Evolutionary conservation across 2,329 filamentous ascomycete species (phyloP), one percentile per base, ranked within the genome.

Genomic region (Botrytis fragariae): DNA sequence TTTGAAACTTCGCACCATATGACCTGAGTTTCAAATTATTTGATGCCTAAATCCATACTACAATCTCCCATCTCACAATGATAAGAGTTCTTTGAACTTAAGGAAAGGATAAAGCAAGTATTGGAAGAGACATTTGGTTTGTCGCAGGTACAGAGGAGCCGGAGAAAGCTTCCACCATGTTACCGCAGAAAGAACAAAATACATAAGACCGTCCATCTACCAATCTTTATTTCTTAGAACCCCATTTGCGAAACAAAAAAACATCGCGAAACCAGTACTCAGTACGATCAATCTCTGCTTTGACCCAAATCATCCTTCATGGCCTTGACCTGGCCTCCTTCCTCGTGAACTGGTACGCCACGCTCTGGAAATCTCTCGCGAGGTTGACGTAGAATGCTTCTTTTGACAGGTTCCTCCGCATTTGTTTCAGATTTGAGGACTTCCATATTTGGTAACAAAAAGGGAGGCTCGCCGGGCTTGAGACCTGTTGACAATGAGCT

Each of bases 31-130:
- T 45, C 18, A 1, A 29, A 25, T 14, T 8, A 9, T 54, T 29
- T 54, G 51, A 5, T n/a, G 12, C 16, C 29, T 25, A 7, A 45
- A 45, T 6, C 7, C 5, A 2, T 6, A 29, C 10, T 10, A 32
- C 5, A 22, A 45, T 20, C 4, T 29, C 1, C n/a, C 2, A 29
- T 62, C n/a, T 45, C 16, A 32, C n/a, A 45, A 6, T 32, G 2
- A 32, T 20, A 32, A 12, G 7, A 12, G 2, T 0, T 16, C 18
- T 32, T 35, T 6, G 4, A n/a, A 14, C 35, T 3, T 2, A 20
- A 7, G 22, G 4, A n/a, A n/a, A 29, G 8, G 1, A 1, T 29
- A 1, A 54, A 51, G 6, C 0, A n/a, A 5, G 1, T 8, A 20
- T 1, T 3, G 39, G 16, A 35, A 4, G 1, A 54, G 18, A 18